Percentiles rank a stretch among this genome's conserved stretches.
Conservation (phyloP, 805 yeast species). For the Candida peoriensis region DNA sequence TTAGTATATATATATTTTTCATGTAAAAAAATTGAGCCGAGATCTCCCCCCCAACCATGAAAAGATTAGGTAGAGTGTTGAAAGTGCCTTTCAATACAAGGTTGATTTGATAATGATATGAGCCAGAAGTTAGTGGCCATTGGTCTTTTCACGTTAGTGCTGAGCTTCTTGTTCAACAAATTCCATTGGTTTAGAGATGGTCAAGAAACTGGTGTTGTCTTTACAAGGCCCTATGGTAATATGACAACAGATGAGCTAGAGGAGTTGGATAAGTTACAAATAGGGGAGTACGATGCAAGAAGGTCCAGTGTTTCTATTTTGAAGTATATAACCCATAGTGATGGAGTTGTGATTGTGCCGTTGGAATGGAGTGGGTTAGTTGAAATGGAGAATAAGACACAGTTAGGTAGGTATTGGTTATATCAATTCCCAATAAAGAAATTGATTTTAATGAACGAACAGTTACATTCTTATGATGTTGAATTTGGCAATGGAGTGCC, state of each 20-base stretch:
- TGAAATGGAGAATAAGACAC: slow-evolving; percentile 14
- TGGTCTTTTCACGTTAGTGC: too few species aligned
- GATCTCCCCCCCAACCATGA: too few species aligned
- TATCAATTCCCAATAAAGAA: slow-evolving; percentile 5
- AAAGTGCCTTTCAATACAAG: too few species aligned
- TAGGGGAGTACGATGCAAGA: slow-evolving; percentile 8
- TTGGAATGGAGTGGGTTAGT: slow-evolving; percentile 15
- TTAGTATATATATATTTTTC: too few species aligned
- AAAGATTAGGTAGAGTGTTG: too few species aligned
- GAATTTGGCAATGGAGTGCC: background rate
- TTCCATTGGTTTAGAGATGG: too few species aligned
- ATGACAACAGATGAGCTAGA: background rate
- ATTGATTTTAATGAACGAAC: slow-evolving; percentile 16
- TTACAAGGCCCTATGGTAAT: slow-evolving; percentile 1
- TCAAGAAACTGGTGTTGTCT: background rate
- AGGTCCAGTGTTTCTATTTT: slow-evolving; percentile 7
- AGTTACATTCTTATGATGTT: slow-evolving; percentile 4
- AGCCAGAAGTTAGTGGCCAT: too few species aligned
- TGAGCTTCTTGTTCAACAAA: too few species aligned
- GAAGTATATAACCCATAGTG: background rate
- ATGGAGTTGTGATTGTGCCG: slow-evolving; percentile 5
- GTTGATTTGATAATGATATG: too few species aligned
- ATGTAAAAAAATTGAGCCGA: too few species aligned
- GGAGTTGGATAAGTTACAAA: background rate
- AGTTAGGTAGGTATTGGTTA: slow-evolving; percentile 13